A percentile compares a stretch with the other conserved stretches of the same genome.
Conservation (phyloP, 345 rosid genomes). For the Sapria himalayana region DNA sequence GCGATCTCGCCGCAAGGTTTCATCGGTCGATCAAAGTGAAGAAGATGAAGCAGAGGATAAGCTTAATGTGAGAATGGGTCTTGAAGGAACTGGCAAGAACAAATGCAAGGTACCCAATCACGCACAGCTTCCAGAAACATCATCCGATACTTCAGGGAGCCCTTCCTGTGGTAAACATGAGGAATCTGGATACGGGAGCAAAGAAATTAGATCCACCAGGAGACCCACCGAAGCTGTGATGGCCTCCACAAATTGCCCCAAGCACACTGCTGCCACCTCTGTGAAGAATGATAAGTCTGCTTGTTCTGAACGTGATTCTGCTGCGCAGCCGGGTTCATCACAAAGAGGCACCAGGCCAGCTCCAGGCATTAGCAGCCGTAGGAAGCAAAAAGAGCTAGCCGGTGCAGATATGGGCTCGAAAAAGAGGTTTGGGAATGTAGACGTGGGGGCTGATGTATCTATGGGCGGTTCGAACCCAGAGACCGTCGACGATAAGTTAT, state of each 20-base stretch:
- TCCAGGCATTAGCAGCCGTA: constrained; percentile 12
- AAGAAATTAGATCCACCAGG: constrained; percentile 13
- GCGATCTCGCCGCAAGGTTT: constrained; percentile 18
- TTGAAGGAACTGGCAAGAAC: constrained; percentile 15
- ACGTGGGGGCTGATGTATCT: constrained; percentile 14
- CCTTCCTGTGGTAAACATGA: constrained; percentile 16
- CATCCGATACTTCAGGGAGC: constrained; percentile 12
- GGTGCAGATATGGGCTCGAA: no score
- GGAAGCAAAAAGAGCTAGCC: constrained; percentile 17
- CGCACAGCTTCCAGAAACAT: constrained; percentile 16
- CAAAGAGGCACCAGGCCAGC: no score
- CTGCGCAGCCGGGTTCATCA: constrained; percentile 17
- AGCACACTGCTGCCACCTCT: constrained; percentile 13
- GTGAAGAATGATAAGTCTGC: constrained; percentile 15
- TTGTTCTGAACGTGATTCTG: constrained; percentile 10
- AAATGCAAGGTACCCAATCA: constrained; percentile 16
- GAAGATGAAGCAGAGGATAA: constrained; percentile 25
- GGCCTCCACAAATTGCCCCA: constrained; percentile 20
- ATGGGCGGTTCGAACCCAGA: no score
- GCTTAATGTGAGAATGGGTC: constrained; percentile 14
- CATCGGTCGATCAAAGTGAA: constrained; percentile 21
- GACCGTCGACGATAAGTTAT: no score
- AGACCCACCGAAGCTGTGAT: constrained; percentile 15
- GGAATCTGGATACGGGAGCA: constrained; percentile 16
- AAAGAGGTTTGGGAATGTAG: constrained; percentile 32